Evolutionary conservation across 2,329 filamentous ascomycete genomes (phyloP).

Genomic region (Lecanicillium sp.): DNA sequence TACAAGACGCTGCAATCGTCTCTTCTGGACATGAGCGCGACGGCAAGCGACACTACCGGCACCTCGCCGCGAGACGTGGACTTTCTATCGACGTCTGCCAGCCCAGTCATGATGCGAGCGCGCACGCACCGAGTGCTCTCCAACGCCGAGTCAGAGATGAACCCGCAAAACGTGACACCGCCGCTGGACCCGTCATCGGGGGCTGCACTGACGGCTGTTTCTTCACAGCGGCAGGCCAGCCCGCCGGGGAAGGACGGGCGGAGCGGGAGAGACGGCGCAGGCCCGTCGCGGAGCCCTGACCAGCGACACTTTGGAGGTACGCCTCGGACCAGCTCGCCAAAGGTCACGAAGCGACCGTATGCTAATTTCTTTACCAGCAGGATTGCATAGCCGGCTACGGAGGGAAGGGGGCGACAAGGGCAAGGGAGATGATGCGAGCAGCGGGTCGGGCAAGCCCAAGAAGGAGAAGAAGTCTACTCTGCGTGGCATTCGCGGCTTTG

Average conservation of each 20-base stretch:
- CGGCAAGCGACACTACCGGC: constrained; percentile 16
- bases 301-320: constrained; percentile 39
- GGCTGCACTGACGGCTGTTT: constrained; percentile 19
- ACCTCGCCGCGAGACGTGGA: constrained; percentile 23
- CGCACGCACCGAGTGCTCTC: constrained; percentile 34
- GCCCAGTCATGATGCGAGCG: constrained; percentile 28
- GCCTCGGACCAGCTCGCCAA: constrained; percentile 11
- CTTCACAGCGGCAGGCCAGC: constrained; percentile 29
- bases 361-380: constrained; percentile 24
- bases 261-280: constrained; percentile 18
- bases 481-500: constrained; percentile 33
- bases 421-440: constrained; percentile 29
- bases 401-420: constrained; percentile 43
- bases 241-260: constrained; percentile 22
- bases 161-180: constrained; percentile 35
- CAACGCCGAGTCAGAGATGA: constrained; percentile 34
- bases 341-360: constrained; percentile 2
- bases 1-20: constrained; percentile 44
- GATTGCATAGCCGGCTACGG: constrained; percentile 37
- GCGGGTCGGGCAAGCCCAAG: constrained; percentile 16
- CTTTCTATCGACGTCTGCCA: constrained; percentile 27
- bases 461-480: constrained; percentile 30
- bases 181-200: constrained; percentile 28
- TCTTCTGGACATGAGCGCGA: constrained; percentile 38
- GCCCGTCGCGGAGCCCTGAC: constrained; percentile 26